Base-by-base conservation (phyloP, 164 flowering plant genomes). In the Chimonanthus praecox region DNA sequence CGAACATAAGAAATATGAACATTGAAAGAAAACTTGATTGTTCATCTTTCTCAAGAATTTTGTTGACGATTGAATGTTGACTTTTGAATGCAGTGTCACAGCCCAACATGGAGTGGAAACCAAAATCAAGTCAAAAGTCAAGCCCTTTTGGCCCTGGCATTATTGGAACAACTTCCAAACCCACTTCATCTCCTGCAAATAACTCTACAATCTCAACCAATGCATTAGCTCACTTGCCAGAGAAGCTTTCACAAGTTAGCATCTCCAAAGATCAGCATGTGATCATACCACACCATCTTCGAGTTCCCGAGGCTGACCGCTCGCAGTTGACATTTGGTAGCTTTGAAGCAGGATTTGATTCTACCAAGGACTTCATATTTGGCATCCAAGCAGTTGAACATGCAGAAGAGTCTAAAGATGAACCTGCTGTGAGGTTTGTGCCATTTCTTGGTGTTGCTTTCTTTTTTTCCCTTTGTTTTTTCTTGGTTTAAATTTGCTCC, bases 71-170 rank as follows among this genome's bases (percentile, higher is more conserved):
- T 33, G 33, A 33, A 33, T 33, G 33, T 1, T 33, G 33, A 33
- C 6, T 13, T 13, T 45, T 66, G 44, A 13, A 15, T 84, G 82
- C 86, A 92, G 97, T 83, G 77, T 58, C 82, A 58, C 88, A 80
- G 77, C 82, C 85, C 47, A 88, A 76, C 48, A 95, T 85, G 84
- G 97, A 93, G 73, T 95, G 99, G 99, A 95, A 93, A 77, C 99
- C 98, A 44, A 95, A 95, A 80, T 80, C 88, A 16, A 91, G 80
- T 82, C 83, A 89, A 64, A 95, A 87, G 77, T 73, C 87, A 33
- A 76, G 73, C 71, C 75, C 16, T 64, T 61, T 10, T 70, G 80
- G 68, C 49, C 88, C 90, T 79, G 89, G 86, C 49, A 86, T 84
- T 58, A 85, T 87, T 75, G 91, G 87, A 73, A 77, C 82, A 8